A percentile compares a stretch with the other conserved stretches of the same genome.
Evolutionary conservation across 768 basidiomycete species (phyloP).

Genomic region (Kwoniella sp.): DNA sequence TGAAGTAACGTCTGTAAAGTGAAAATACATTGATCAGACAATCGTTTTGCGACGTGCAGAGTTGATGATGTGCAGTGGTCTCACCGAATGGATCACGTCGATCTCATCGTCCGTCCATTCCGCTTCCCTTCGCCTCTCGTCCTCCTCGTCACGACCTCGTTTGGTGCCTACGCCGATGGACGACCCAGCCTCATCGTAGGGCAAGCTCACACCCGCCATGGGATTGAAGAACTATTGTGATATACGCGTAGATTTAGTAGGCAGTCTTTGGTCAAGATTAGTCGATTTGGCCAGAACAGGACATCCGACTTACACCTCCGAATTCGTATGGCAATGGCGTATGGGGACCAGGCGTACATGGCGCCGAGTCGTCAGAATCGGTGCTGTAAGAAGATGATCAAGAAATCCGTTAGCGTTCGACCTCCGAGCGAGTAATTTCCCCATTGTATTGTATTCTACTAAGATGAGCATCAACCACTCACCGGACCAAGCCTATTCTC

Average conservation of each 20-base stretch:
- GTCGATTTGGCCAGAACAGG: background rate
- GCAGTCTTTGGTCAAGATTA: background rate
- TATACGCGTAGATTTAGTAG: background rate
- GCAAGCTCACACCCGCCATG: background rate
- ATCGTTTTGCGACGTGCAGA: background rate
- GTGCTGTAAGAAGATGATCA: constrained; percentile 2
- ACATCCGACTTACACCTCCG: constrained; percentile 12
- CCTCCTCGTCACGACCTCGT: constrained; percentile 35
- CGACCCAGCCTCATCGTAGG: constrained; percentile 7
- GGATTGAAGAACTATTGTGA: constrained; percentile 5
- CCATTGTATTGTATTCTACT: too few species aligned
- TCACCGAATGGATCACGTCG: constrained; percentile 31
- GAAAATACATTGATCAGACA: background rate
- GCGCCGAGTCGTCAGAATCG: constrained; percentile 28
- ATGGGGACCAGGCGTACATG: constrained; percentile 36
- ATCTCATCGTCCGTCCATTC: constrained; percentile 43
- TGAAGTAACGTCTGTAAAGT: constrained; percentile 42
- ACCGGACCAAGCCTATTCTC: constrained; percentile 22
- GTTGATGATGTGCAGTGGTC: background rate
- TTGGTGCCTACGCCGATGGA: constrained; percentile 26
- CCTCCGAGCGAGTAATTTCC: background rate
- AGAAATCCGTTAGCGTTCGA: background rate
- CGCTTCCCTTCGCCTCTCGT: constrained; percentile 15
- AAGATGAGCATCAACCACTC: background rate
- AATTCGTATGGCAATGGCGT: constrained; percentile 42